phyloP scores from a whole-genome alignment of 2,329 filamentous ascomycete genomes.

The Zalaria obscura region DNA sequence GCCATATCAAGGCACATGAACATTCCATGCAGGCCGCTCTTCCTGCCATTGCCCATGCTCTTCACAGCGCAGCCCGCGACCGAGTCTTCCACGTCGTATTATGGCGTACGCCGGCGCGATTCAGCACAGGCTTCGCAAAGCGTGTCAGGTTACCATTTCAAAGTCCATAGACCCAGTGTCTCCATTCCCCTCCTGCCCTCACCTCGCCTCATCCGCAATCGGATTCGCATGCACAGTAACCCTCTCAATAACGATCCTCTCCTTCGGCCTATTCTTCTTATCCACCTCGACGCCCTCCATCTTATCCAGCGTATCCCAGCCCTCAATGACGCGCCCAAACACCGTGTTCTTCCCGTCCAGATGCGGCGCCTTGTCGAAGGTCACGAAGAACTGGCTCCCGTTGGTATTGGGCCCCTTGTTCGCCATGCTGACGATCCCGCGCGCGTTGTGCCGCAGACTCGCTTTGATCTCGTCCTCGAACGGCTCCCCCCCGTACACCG shows the following conservation, averaged over 20 bases:
- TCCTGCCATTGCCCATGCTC: too few relatives aligned
- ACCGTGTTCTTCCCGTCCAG: constrained; percentile 75
- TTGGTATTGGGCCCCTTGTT: constrained; percentile 91
- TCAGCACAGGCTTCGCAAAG: too few relatives aligned
- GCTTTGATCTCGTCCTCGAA: constrained; percentile 74
- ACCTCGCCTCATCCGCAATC: constrained; percentile 36
- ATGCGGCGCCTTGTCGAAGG: constrained; percentile 64
- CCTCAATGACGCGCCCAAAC: constrained; percentile 56
- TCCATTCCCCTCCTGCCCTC: constrained; percentile 2
- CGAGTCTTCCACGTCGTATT: too few relatives aligned
- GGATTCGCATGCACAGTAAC: constrained; percentile 72
- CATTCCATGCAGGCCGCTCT: too few relatives aligned
- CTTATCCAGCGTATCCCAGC: constrained; percentile 49
- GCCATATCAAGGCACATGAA: too few relatives aligned
- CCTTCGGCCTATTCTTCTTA: constrained; percentile 61
- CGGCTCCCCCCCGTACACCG: constrained; percentile 52
- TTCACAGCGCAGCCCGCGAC: too few relatives aligned
- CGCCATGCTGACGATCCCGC: constrained; percentile 88
- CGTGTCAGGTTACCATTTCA: too few relatives aligned
- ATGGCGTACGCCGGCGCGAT: too few relatives aligned
- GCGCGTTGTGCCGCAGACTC: constrained; percentile 73
- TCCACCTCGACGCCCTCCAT: constrained; percentile 62
- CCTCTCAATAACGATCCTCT: constrained; percentile 50
- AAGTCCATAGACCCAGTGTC: too few relatives aligned
- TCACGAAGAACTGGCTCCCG: constrained; percentile 77